These are phyloP conservation scores for Exophiala oligosperma DNA, from an alignment of 2,329 filamentous ascomycete genomes.

Conservation along the genomic window DNA sequence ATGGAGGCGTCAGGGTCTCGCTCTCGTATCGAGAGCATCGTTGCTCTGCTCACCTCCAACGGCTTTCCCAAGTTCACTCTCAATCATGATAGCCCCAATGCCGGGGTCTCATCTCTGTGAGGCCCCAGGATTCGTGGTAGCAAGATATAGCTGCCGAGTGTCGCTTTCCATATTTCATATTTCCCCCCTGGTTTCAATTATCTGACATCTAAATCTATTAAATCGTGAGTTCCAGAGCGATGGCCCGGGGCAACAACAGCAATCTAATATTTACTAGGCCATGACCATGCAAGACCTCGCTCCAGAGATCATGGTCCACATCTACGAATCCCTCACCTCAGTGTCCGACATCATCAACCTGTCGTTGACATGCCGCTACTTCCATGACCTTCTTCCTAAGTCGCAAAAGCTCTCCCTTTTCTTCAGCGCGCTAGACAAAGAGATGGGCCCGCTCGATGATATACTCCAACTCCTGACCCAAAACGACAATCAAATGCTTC, in stretches of 20 bases:
- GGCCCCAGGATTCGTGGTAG: constrained; percentile 31
- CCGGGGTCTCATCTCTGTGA: constrained; percentile 52
- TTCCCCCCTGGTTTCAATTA: background rate
- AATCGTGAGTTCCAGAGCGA: background rate
- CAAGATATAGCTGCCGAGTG: constrained; percentile 14
- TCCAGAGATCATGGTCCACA: constrained; percentile 59
- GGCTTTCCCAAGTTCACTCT: background rate
- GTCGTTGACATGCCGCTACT: constrained; percentile 55
- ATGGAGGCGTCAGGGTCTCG: background rate
- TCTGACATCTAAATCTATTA: background rate
- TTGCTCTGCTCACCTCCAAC: background rate
- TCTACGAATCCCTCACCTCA: constrained; percentile 55
- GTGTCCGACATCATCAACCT: constrained; percentile 56
- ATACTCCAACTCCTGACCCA: constrained; percentile 61
- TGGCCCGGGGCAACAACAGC: background rate
- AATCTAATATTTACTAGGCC: constrained; percentile 12
- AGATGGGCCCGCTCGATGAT: constrained; percentile 60
- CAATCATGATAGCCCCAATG: constrained; percentile 54
- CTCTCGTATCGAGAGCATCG: background rate
- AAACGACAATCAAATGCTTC: constrained; percentile 59
- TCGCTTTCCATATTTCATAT: background rate
- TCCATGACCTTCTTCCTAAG: constrained; percentile 53
- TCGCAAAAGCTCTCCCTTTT: constrained; percentile 58
- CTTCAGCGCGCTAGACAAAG: constrained; percentile 52
- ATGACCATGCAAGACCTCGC: constrained; percentile 59